Evolutionary conservation across 2,329 filamentous ascomycete genomes (phyloP).

Genomic region (Cryphonectria radicalis): DNA sequence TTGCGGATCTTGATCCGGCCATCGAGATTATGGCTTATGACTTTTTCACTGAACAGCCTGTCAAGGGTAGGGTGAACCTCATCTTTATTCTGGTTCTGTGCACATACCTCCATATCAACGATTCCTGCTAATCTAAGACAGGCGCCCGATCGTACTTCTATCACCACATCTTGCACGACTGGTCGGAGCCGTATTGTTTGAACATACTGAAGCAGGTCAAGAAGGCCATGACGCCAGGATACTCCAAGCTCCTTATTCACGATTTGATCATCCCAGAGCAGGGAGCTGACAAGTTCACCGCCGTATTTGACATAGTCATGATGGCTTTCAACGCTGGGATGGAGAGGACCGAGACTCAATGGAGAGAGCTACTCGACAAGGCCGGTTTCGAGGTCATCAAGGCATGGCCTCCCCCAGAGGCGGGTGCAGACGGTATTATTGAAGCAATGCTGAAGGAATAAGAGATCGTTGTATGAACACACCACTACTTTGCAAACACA

Average conservation of each 20-base stretch:
- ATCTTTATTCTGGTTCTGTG: not conserved
- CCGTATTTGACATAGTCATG: slow-evolving; percentile 39
- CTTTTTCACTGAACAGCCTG: slow-evolving; percentile 40
- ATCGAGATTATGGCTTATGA: slow-evolving; percentile 41
- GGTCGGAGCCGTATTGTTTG: slow-evolving; percentile 40
- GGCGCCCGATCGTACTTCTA: slow-evolving; percentile 39
- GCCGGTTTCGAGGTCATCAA: slow-evolving; percentile 34
- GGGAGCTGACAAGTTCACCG: slow-evolving; percentile 32
- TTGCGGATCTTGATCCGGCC: slow-evolving; percentile 31
- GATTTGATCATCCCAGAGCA: slow-evolving; percentile 40
- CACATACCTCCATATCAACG: not conserved
- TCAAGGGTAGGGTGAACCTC: slow-evolving; percentile 37
- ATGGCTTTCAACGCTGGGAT: slow-evolving; percentile 37
- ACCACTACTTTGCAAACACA: not conserved
- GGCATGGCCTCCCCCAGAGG: slow-evolving; percentile 33
- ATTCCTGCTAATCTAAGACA: not conserved
- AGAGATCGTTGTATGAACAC: not conserved
- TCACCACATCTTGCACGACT: slow-evolving; percentile 44
- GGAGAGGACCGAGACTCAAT: slow-evolving; percentile 37
- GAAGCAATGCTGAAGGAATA: slow-evolving; percentile 10
- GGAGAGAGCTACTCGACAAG: slow-evolving; percentile 32
- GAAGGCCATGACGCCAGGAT: slow-evolving; percentile 38
- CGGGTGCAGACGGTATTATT: slow-evolving; percentile 32
- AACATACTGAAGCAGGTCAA: slow-evolving; percentile 39
- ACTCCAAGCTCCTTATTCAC: slow-evolving; percentile 40